These are phyloP conservation scores for Talaromyces albobiverticillius DNA, from an alignment of 2,329 filamentous ascomycete species.

Conservation along the genomic window DNA sequence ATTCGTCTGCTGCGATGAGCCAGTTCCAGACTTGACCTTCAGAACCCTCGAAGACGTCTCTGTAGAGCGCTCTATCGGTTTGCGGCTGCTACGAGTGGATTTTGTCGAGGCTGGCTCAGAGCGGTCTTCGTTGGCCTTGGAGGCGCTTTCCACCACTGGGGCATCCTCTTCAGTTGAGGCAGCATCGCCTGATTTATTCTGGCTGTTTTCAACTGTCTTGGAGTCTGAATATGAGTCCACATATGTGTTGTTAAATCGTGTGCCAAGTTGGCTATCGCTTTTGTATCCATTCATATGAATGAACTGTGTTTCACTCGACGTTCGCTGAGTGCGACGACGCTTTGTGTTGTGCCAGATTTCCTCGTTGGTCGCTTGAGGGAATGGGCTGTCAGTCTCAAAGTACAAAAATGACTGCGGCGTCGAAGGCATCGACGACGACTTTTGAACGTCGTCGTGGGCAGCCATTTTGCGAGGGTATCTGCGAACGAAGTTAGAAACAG, in stretches of 20 bases:
- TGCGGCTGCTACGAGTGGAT: constrained; percentile 9
- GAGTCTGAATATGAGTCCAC: constrained; percentile 14
- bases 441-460: constrained; percentile 11
- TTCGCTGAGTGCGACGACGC: constrained; percentile 13
- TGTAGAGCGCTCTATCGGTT: constrained; percentile 11
- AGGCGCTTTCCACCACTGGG: constrained; percentile 1
- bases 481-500: not conserved
- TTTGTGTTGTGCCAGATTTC: constrained; percentile 13
- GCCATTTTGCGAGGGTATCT: constrained; percentile 11
- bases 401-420: constrained; percentile 16
- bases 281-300: constrained; percentile 17
- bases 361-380: constrained; percentile 6
- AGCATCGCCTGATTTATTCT: constrained; percentile 10
- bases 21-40: constrained; percentile 14
- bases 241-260: constrained; percentile 14
- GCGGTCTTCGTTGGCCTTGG: constrained; percentile 12
- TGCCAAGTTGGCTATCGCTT: constrained; percentile 14
- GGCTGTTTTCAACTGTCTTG: constrained; percentile 11
- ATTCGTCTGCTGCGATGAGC: constrained; percentile 13
- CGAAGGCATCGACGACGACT: constrained; percentile 15
- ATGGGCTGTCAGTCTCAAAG: constrained; percentile 12
- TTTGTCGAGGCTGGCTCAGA: constrained; percentile 7
- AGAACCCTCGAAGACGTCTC: constrained; percentile 13
- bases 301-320: constrained; percentile 14
- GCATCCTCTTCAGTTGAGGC: constrained; percentile 4